Conservation (phyloP, 2,329 filamentous ascomycete genomes). For the Scedosporium apiospermum region DNA sequence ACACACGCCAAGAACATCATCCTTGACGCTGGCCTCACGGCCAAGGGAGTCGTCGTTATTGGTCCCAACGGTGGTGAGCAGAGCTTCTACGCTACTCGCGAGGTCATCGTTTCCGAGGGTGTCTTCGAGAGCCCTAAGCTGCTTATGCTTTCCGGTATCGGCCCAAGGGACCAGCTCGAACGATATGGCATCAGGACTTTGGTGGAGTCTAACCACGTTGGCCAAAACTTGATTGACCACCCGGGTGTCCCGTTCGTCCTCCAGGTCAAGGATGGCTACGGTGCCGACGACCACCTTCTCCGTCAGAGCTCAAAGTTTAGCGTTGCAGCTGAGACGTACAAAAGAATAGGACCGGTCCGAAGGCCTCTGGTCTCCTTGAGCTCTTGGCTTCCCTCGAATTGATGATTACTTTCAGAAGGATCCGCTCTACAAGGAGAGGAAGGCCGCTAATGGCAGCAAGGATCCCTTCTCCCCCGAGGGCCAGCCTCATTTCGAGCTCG, state of each 20-base stretch:
- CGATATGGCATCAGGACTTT: constrained; percentile 27
- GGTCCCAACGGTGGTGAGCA: constrained; percentile 28
- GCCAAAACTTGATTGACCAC: constrained; percentile 40
- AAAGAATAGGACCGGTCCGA: constrained; percentile 26
- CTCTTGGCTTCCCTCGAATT: constrained; percentile 48
- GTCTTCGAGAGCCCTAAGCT: constrained; percentile 14
- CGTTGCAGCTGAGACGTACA: constrained; percentile 25
- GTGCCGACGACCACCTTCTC: constrained; percentile 30
- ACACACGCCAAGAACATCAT: constrained; percentile 16
- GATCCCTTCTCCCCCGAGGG: constrained; percentile 47
- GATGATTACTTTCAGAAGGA: constrained; percentile 41
- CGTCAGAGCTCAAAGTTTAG: constrained; percentile 24
- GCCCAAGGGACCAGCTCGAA: constrained; percentile 21
- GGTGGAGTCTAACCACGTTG: constrained; percentile 31
- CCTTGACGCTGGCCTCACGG: constrained; percentile 7
- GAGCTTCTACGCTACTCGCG: constrained; percentile 30
- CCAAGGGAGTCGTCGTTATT: constrained; percentile 22
- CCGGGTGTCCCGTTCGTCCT: constrained; percentile 37
- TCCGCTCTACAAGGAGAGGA: constrained; percentile 33
- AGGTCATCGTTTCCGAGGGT: constrained; percentile 14
- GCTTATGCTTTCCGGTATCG: constrained; percentile 24
- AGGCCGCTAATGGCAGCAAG: constrained; percentile 28
- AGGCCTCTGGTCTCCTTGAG: constrained; percentile 31
- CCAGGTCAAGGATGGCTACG: constrained; percentile 29
- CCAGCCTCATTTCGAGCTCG: constrained; percentile 52